Base-by-base conservation (phyloP, 352 stramenopile genomes). In the Phytophthora brassicae region DNA sequence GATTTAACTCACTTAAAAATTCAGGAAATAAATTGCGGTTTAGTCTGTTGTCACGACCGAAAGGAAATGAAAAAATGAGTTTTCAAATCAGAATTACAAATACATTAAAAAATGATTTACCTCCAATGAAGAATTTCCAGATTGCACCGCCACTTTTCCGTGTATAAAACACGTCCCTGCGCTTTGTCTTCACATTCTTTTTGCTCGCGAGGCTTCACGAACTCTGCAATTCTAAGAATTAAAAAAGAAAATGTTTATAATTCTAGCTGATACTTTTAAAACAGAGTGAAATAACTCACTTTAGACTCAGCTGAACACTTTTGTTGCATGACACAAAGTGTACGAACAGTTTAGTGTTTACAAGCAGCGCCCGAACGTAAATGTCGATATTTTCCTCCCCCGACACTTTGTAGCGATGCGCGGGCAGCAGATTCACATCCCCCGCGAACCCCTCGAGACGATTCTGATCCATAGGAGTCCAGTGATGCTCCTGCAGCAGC, bases 111-210 rank as follows among this genome's bases (percentile, higher is more conserved):
- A 12, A 6, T 20, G 4, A 36, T 38, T n/a, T 7, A 78, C 72
- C 75, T 74, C 75, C 75, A 85, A 7, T 57, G 44, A 28, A 85
- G 60, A 23, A 70, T 72, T 41, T 85, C 73, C 41, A 73, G 28
- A 24, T 73, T 78, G 46, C 73, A 80, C 17, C 58, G 55, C 73
- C 73, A 85, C 5, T 24, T 24, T 12, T 51, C 52, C n/a, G 59
- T 61, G 19, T 48, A 50, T 33, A 70, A 0, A 9, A 68, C 60
- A n/a, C 56, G 42, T 4, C 26, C 45, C 7, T 42, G 45, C 5
- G 24, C 24, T 16, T 11, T 26, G 11, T 59, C 22, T 19, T 42
- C 24, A 0, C 16, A 6, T 3, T 60, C 16, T 4, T 9, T 28
- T 9, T 45, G 35, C 33, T 6, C 23, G 8, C 47, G 33, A 45